Percentiles rank a stretch among this genome's conserved stretches.
These are phyloP conservation scores for Alternaria arbusti DNA, from an alignment of 2,329 filamentous ascomycete genomes.

Conservation along the genomic window DNA sequence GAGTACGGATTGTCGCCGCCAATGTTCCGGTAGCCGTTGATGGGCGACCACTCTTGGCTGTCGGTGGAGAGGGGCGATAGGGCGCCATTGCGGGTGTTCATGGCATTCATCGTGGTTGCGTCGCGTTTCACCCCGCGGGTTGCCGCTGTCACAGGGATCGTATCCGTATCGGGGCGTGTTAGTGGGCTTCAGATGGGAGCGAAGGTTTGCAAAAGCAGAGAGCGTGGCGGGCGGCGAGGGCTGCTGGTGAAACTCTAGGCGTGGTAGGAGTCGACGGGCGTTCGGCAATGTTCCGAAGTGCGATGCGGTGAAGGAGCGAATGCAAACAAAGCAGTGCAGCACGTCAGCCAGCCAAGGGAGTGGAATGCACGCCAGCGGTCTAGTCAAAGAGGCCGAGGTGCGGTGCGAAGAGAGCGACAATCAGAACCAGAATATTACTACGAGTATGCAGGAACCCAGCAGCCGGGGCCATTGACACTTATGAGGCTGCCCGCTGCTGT, in stretches of 20 bases:
- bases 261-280: constrained; percentile 20
- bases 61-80: constrained; percentile 50
- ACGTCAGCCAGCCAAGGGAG: constrained; percentile 14
- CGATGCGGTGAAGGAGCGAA: constrained; percentile 19
- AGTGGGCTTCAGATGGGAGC: constrained; percentile 6
- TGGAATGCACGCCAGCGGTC: constrained; percentile 26
- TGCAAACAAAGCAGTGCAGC: constrained; percentile 23
- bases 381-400: constrained; percentile 30
- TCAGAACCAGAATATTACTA: not conserved
- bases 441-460: constrained; percentile 1
- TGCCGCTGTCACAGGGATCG: constrained; percentile 28
- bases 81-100: constrained; percentile 49
- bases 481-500: constrained; percentile 14
- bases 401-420: constrained; percentile 13
- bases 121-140: constrained; percentile 34
- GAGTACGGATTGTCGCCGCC: constrained; percentile 48
- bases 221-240: constrained; percentile 7
- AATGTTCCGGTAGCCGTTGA: constrained; percentile 47
- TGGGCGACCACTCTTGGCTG: constrained; percentile 51
- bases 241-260: constrained; percentile 22
- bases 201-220: constrained; percentile 6
- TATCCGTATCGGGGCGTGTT: constrained; percentile 15
- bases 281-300: constrained; percentile 5
- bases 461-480: constrained; percentile 19
- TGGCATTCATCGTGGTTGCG: constrained; percentile 19